Evolutionary conservation across 2,329 filamentous ascomycete genomes (phyloP), one percentile per base, ranked within the genome.

Genomic region (Cercospora janseana): DNA sequence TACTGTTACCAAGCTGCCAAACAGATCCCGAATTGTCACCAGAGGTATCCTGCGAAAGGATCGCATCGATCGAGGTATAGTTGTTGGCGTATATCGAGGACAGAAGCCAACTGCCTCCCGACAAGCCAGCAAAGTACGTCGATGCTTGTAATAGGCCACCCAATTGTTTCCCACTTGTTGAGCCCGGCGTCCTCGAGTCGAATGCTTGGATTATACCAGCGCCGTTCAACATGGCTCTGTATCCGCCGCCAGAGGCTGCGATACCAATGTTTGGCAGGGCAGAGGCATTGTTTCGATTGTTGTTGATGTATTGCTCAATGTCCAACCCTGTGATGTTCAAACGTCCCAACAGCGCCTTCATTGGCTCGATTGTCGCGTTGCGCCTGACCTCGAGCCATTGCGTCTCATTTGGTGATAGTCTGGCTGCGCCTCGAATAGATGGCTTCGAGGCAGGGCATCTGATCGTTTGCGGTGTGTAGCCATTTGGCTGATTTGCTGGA

Each of bases 221-320:
- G 28, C 88, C 89, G 64, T 87, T 92, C 73, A 91, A 75, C 72
- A 94, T 76, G n/a, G 90, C 89, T 49, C 90, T 79, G 67, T 93
- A 95, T 27, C 90, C 90, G 65, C 90, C 90, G 9, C 89, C 89
- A 0, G 88, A 93, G 35, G 87, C 75, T 8, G 89, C 87, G 55
- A 95, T 80, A 12, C 77, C 88, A 54, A 95, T 83, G 59, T 84
- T 87, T 0, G 84, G 83, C 20, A 85, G 62, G 1, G 75, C 73
- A 12, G 76, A 76, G 0, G 72, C 72, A 67, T 86, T 85, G 54
- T 72, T 70, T 21, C 70, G 70, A 52, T 81, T 68, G 1, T 71
- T 72, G 46, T 83, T 76, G 60, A 97, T 82, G 66, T 93, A 97
- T 1, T 71, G 66, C 1, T 74, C 75, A n/a, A 83, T 85, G 69